Base-by-base conservation (phyloP, 495 filamentous ascomycete species). In the Aspergillus nidulans region DNA sequence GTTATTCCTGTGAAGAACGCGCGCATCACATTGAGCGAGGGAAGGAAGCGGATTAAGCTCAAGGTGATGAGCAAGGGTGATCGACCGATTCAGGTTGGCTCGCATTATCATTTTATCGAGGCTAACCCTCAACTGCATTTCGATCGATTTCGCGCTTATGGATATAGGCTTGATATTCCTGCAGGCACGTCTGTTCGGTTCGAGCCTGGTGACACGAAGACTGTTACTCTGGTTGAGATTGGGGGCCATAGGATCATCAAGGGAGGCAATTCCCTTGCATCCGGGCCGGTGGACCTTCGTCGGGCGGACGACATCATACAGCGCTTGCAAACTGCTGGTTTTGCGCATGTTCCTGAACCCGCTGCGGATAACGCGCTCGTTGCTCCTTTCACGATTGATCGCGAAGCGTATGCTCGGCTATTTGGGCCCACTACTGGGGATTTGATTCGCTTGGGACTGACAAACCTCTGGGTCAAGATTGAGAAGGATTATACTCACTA, bases 91-190 rank as follows among this genome's bases (percentile, higher is more conserved):
- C 92, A 95, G 83, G 79, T 92, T 58, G 94, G 94, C 18, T 95
- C 90, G 53, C 94, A 98, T 69, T 98, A 97, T 71, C 92, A 97
- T 71, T 91, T 98, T 69, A 82, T 96, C 63, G 94, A 98, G 76
- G 87, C 84, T 19, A 98, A 98, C 66, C 89, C 92, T 19, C 82
- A 87, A 69, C 76, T 98, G 50, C 83, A 89, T 64, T 98, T 98
- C 68, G 94, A 98, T 69, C 88, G 94, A n/a, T 68, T 82, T 24
- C 82, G 83, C 46, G 80, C 92, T 1, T 92, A 92, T 60, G 94
- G 94, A 3, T 96, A 80, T 68, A 81, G 92, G 10, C 78, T 98
- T 19, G 92, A 98, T 64, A 92, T 97, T 38, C 70, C 92, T 2
- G 91, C 95, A 10, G 94, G 94, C 13, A 97, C 92, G 1, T 94